These are phyloP conservation scores for Suillus clintonianus DNA, from an alignment of 768 basidiomycete genomes.

Conservation along the genomic window DNA sequence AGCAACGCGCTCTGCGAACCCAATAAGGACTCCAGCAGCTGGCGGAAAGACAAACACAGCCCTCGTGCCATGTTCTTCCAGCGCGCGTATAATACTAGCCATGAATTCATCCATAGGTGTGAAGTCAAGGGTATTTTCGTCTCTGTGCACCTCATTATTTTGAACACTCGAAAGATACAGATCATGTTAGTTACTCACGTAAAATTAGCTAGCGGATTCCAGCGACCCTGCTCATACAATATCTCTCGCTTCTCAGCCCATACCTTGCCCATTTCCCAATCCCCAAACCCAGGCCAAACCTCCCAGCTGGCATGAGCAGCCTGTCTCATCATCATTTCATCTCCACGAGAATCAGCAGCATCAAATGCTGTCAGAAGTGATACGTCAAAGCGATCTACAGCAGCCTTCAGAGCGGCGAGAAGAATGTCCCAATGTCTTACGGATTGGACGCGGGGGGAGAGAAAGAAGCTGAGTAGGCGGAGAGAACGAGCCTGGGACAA, in stretches of 20 bases:
- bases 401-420: conserved; percentile 65
- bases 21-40: conserved; percentile 70
- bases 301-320: conserved; percentile 87
- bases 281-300: conserved; percentile 52
- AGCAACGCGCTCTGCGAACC: conserved; percentile 84
- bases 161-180: background rate
- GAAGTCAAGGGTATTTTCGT: conserved; percentile 73
- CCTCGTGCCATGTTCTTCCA: conserved; percentile 74
- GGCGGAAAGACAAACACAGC: conserved; percentile 89
- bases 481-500: conserved; percentile 67
- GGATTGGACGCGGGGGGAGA: conserved; percentile 72
- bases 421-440: conserved; percentile 66
- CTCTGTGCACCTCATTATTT: conserved; percentile 34
- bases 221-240: conserved; percentile 82
- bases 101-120: conserved; percentile 95
- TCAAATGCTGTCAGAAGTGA: conserved; percentile 87
- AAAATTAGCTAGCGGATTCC: conserved; percentile 83
- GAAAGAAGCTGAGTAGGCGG: conserved; percentile 71
- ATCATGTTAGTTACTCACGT: conserved; percentile 46
- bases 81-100: conserved; percentile 58
- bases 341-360: conserved; percentile 68
- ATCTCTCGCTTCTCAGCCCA: conserved; percentile 97
- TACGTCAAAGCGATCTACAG: conserved; percentile 89
- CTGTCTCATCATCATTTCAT: conserved; percentile 79
- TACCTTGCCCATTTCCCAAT: conserved; percentile 93